Base-by-base conservation (phyloP, 192 early-diverging fungal genomes). In the Dissophora globulifera region DNA sequence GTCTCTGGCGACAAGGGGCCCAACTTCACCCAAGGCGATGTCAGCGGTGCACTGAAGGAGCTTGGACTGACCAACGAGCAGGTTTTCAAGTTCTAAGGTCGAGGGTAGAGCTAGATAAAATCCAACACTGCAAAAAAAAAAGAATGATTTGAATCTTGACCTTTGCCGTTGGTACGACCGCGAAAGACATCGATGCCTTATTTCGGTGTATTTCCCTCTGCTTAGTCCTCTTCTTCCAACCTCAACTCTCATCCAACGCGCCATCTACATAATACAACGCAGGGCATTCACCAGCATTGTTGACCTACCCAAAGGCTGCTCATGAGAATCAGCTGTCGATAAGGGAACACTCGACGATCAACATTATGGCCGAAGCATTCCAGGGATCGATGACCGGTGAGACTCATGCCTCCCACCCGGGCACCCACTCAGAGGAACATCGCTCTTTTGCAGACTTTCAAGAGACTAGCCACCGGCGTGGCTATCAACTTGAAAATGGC, bases 81-180 rank as follows among this genome's bases (percentile, higher is more conserved):
- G 61, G 93, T 96, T n/a, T 92, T 91, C 79, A 94, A 94, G 82
- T 93, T 93, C 62, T 94, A 82, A 85, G 11, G n/a, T n/a, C n/a
- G n/a, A n/a, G n/a, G n/a, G n/a, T n/a, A n/a, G n/a, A n/a, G n/a
- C n/a, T n/a, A n/a, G n/a, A n/a, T n/a, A n/a, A n/a, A n/a, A n/a
- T n/a, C n/a, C n/a, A n/a, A n/a, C n/a, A n/a, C n/a, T n/a, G n/a
- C n/a, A n/a, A n/a, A n/a, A n/a, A n/a, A n/a, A n/a, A n/a, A n/a
- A n/a, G n/a, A n/a, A n/a, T n/a, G n/a, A n/a, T n/a, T n/a, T n/a
- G n/a, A n/a, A n/a, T n/a, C n/a, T n/a, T n/a, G n/a, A n/a, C n/a
- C n/a, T n/a, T n/a, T n/a, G n/a, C n/a, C n/a, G n/a, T n/a, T n/a
- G n/a, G n/a, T n/a, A n/a, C n/a, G n/a, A n/a, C n/a, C n/a, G n/a